These are phyloP conservation scores for Sarocladium brachiariae DNA, from an alignment of 2,329 filamentous ascomycete species.

Conservation along the genomic window DNA sequence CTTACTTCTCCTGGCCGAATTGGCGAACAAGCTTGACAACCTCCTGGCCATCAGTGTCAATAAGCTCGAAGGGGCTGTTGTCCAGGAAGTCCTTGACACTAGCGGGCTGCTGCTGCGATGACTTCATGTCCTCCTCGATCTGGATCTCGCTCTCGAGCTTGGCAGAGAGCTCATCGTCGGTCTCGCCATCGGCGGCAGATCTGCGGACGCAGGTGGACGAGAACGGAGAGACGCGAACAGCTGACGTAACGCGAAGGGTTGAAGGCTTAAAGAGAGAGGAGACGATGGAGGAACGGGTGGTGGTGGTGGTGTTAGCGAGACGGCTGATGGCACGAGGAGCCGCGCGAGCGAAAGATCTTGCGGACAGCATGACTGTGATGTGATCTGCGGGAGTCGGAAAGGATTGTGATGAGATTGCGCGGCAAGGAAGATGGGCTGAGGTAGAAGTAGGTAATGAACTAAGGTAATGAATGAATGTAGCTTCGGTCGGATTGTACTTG, in stretches of 20 bases:
- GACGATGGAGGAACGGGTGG: conserved; percentile 35
- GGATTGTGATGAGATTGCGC: neutral
- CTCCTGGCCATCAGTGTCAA: conserved; percentile 78
- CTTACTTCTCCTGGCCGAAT: conserved; percentile 83
- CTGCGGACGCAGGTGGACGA: conserved; percentile 37
- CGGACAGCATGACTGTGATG: conserved; percentile 53
- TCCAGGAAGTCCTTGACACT: conserved; percentile 84
- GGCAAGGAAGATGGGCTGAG: neutral
- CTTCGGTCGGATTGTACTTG: neutral
- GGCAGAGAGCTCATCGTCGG: conserved; percentile 71
- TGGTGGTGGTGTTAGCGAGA: conserved; percentile 43
- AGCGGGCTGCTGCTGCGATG: conserved; percentile 62
- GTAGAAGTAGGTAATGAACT: neutral
- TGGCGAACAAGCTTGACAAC: conserved; percentile 78
- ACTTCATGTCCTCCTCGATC: conserved; percentile 76
- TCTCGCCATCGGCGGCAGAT: conserved; percentile 36
- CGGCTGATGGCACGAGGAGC: conserved; percentile 59
- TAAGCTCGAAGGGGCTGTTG: conserved; percentile 75
- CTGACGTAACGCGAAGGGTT: conserved; percentile 22
- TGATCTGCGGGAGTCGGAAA: too few species aligned
- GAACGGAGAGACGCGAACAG: conserved; percentile 42
- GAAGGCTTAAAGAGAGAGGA: conserved; percentile 23
- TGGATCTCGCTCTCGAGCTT: conserved; percentile 82
- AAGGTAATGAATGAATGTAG: neutral
- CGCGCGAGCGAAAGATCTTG: conserved; percentile 58